phyloP scores from a whole-genome alignment of 345 rosid species.

The sweet orange (Citrus sinensis) region DVS_A1.0 CM039161.1:23391001-23391500 shows the following conservation, averaged over 20 bases:
- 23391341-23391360: conserved; percentile 39
- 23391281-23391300: neutral
- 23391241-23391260: conserved; percentile 53
- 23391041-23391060: neutral
- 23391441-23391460: conserved; percentile 37
- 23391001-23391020: neutral
- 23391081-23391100: neutral
- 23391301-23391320: neutral
- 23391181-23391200: conserved; percentile 52
- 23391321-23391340: neutral
- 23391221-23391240: conserved; percentile 52
- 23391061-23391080: neutral
- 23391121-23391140: conserved; percentile 36
- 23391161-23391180: conserved; percentile 58
- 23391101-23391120: neutral
- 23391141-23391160: conserved; percentile 50
- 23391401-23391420: conserved; percentile 32
- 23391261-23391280: conserved; percentile 57
- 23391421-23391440: conserved; percentile 38
- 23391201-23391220: conserved; percentile 64
- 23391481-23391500: conserved; percentile 48
- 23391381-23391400: conserved; percentile 44
- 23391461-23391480: conserved; percentile 54
- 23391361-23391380: conserved; percentile 44
- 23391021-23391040: neutral